Evolutionary conservation across 2,329 filamentous ascomycete genomes (phyloP), one percentile per base, ranked within the genome.

Genomic region (Penicillium sp.): DNA sequence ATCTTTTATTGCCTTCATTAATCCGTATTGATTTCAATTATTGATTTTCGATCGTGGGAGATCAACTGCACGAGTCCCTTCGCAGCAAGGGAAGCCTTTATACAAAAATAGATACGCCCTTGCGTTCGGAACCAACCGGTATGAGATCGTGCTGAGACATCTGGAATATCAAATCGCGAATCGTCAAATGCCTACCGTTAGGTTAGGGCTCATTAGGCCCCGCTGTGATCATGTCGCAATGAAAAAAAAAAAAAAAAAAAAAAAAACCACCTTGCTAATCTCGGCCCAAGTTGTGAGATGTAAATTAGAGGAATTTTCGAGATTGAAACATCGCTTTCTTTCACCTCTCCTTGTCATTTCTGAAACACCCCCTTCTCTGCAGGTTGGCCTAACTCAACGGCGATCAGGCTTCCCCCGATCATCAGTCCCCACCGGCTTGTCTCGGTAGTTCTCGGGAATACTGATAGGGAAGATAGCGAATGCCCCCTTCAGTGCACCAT

Each of bases 11-110:
- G 10, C 4, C n/a, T 39, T 17, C 33, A 17, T 29, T 27, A n/a
- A n/a, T n/a, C n/a, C n/a, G n/a, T n/a, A 25, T 42, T 42, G 27
- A 44, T 15, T 33, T 35, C 29, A 19, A 17, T 19, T 52, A 52
- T 52, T 36, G 31, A 45, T 10, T 33, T 39, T 39, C 6, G 9
- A 39, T 42, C 45, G 36, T 51, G 38, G 10, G 13, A 33, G 36
- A 50, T 19, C 4, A 49, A 50, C 38, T 43, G 53, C 53, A 56
- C 39, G 47, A 56, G 48, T 38, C 48, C 29, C 48, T 52, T 50
- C n/a, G 36, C 36, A 36, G 53, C 44, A 62, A 62, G 58, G 58
- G 50, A n/a, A 44, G 21, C 27, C 15, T 1, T 31, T 15, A 12
- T 25, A 42, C 47, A 29, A 51, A 44, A 50, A 55, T 55, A 51